Conservation (phyloP, 306 rosid genomes). For the Erythrophleum fordii region DNA sequence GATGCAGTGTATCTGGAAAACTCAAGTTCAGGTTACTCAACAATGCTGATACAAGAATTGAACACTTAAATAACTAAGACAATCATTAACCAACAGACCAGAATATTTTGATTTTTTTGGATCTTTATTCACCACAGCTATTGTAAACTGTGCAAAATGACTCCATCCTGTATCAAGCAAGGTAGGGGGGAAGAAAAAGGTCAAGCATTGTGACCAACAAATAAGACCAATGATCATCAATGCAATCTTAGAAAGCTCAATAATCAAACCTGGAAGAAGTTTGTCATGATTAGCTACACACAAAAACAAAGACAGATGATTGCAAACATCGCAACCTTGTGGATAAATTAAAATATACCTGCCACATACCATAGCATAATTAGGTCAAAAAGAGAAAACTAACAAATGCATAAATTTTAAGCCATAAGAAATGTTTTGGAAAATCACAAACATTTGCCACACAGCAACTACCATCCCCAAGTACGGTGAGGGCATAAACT, state of each 20-base stretch:
- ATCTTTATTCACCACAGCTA: conserved; percentile 85
- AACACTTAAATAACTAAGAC: conserved; percentile 30
- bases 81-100: conserved; percentile 52
- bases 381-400: conserved; percentile 32
- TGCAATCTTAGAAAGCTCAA: conserved; percentile 8
- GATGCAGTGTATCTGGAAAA: conserved; percentile 91
- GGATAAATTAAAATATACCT: conserved; percentile 83
- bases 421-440: conserved; percentile 21
- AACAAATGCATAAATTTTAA: conserved; percentile 23
- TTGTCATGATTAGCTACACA: conserved; percentile 84
- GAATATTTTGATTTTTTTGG: conserved; percentile 79
- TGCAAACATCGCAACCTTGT: conserved; percentile 82
- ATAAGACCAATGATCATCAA: conserved; percentile 5
- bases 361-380: conserved; percentile 36
- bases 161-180: conserved; percentile 64
- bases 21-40: conserved; percentile 36
- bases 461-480: conserved; percentile 15
- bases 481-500: conserved; percentile 2
- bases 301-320: conserved; percentile 78
- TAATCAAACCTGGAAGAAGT: conserved; percentile 73
- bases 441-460: conserved; percentile 29
- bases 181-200: not conserved
- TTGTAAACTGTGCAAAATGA: conserved; percentile 86
- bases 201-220: not conserved
- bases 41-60: not conserved